Base-by-base conservation (phyloP, 2,329 filamentous ascomycete genomes). In the Huntiella savannae region DNA sequence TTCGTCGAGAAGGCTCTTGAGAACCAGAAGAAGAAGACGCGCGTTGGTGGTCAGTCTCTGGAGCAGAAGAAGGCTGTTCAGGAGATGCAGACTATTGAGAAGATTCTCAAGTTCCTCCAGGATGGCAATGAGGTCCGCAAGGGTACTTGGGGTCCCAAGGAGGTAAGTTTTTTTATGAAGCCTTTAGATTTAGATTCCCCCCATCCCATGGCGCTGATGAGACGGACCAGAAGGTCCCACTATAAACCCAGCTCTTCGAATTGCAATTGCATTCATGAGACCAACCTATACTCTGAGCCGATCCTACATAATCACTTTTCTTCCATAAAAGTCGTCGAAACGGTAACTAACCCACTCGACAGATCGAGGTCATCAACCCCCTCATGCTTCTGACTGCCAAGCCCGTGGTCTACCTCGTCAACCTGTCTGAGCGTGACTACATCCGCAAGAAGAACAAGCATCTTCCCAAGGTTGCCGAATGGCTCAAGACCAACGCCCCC, bases 181-280 rank as follows among this genome's bases (percentile, higher is more conserved):
- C 16, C 19, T 8, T 8, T 37, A 38, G 7, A 34, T 16, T 41
- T 13, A 33, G 19, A 42, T 28, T 49, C 39, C 34, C 49, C 47
- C 38, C 45, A n/a, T 40, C 16, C 13, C 38, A 12, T 50, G 49
- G 49, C 45, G 45, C 33, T 49, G 48, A 49, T 49, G 48, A 49
- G 48, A 49, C 45, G 45, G 48, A 45, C 48, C 48, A 41, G 38
- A 49, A 47, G 48, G 48, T 45, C 48, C 48, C 45, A 49, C 32
- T 82, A 70, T 83, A 87, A 93, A 84, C 91, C 91, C 91, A 98
- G 91, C 91, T 98, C 91, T 82, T 94, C 80, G 88, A 96, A 79
- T 76, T 73, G 75, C 81, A 82, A 77, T 34, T 73, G 48, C 48
- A 44, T 44, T 49, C 48, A 49, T 49, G 48, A 49, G 48, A 49